These are phyloP conservation scores for Apophysomyces sp. DNA, from an alignment of 371 early-diverging fungal genomes.

Conservation along the genomic window DNA sequence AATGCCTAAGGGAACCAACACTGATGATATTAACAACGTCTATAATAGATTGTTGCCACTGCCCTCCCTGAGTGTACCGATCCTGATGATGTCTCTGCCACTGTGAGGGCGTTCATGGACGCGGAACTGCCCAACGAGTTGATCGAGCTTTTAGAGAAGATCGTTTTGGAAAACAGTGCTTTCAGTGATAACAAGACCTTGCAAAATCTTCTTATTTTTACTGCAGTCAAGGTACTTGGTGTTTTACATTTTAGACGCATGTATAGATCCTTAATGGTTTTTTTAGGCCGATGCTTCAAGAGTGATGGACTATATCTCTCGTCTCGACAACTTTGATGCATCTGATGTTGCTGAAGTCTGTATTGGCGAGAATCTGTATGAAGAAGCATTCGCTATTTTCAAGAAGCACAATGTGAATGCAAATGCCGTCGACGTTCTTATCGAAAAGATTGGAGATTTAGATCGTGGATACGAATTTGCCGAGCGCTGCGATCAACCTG, in stretches of 20 bases:
- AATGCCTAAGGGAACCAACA: background rate
- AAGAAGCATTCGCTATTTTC: conserved; percentile 96
- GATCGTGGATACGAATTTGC: conserved; percentile 97
- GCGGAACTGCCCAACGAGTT: conserved; percentile 94
- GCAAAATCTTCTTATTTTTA: conserved; percentile 95
- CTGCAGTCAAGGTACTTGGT: conserved; percentile 78
- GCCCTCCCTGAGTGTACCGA: conserved; percentile 93
- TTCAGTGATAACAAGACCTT: conserved; percentile 95
- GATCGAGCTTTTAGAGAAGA: conserved; percentile 94
- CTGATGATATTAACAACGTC: no score
- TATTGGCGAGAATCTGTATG: conserved; percentile 82
- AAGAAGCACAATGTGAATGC: conserved; percentile 89
- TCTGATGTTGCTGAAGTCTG: conserved; percentile 95
- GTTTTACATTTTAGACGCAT: background rate
- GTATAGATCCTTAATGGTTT: background rate
- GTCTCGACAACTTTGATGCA: conserved; percentile 93
- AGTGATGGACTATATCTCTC: conserved; percentile 92
- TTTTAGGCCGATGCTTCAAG: conserved; percentile 73
- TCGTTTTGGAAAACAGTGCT: conserved; percentile 86
- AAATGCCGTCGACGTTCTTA: conserved; percentile 88
- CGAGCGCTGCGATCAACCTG: conserved; percentile 84
- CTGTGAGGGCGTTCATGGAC: conserved; percentile 98
- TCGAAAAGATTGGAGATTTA: conserved; percentile 87
- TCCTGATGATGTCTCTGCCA: conserved; percentile 94
- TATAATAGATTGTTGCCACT: conserved; percentile 68